Conservation (phyloP, 768 basidiomycete species). For the Mycena crocata region DNA sequence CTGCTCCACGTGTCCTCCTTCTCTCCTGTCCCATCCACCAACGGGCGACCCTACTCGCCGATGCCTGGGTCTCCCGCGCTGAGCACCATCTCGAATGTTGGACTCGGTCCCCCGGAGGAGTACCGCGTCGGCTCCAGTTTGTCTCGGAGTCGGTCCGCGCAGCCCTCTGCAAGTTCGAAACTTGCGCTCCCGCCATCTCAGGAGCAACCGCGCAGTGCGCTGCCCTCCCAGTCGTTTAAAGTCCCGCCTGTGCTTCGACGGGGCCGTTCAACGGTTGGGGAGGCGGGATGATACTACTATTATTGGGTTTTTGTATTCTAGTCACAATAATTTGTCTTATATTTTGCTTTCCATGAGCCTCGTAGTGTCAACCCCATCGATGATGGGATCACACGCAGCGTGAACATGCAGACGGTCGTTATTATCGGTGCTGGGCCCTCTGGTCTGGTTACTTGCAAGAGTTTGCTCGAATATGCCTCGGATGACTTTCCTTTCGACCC, state of each 20-base stretch:
- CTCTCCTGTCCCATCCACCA: conserved; percentile 61
- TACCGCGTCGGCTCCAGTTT: conserved; percentile 64
- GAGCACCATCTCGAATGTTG: conserved; percentile 31
- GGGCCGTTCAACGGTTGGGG: conserved; percentile 32
- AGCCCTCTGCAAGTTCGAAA: conserved; percentile 57
- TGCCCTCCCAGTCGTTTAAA: conserved; percentile 61
- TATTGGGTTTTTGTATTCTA: conserved; percentile 23
- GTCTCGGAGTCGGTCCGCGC: conserved; percentile 69
- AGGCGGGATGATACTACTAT: conserved; percentile 30
- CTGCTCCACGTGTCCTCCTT: conserved; percentile 88
- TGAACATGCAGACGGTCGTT: conserved; percentile 46
- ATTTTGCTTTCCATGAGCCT: conserved; percentile 20
- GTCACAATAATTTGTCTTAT: conserved; percentile 29
- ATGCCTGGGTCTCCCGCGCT: conserved; percentile 51
- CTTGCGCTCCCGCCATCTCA: conserved; percentile 45
- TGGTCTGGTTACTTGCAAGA: conserved; percentile 62
- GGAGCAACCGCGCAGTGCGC: conserved; percentile 66
- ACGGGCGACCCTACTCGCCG: conserved; percentile 68
- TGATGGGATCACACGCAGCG: neutral
- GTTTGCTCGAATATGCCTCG: conserved; percentile 54
- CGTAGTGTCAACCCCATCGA: no score
- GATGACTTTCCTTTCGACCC: conserved; percentile 59
- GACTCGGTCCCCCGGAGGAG: conserved; percentile 51
- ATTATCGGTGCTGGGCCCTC: conserved; percentile 62
- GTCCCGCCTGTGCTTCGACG: conserved; percentile 48